Percentiles rank a stretch among this genome's conserved stretches.
These are phyloP conservation scores for Byssoonygena ceratinophila DNA, from an alignment of 2,329 filamentous ascomycete genomes.

Conservation along the genomic window DNA sequence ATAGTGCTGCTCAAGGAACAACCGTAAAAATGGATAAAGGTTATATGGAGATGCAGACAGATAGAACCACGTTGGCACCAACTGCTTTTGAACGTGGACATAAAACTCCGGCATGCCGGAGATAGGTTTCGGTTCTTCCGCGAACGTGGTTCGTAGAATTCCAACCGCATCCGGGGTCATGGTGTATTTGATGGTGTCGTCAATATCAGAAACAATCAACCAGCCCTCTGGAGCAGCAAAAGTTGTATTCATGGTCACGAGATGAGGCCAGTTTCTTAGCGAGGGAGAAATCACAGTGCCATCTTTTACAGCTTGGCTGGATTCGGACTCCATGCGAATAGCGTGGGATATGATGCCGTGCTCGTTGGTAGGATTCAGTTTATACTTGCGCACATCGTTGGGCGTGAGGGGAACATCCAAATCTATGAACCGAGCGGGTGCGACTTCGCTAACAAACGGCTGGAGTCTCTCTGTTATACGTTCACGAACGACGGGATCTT, in stretches of 20 bases:
- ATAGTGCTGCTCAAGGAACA: constrained; percentile 61
- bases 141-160: constrained; percentile 74
- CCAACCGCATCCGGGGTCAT: constrained; percentile 68
- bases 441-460: constrained; percentile 68
- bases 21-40: constrained; percentile 72
- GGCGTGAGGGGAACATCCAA: constrained; percentile 50
- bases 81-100: constrained; percentile 47
- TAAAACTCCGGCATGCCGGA: constrained; percentile 80
- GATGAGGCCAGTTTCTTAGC: constrained; percentile 21
- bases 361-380: constrained; percentile 57
- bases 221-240: constrained; percentile 70
- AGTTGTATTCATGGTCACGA: constrained; percentile 56
- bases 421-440: constrained; percentile 58
- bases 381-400: constrained; percentile 34
- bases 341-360: constrained; percentile 62
- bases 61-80: constrained; percentile 75
- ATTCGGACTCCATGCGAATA: constrained; percentile 35
- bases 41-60: constrained; percentile 91
- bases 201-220: constrained; percentile 79
- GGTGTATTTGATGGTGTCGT: constrained; percentile 92
- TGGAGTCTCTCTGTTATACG: constrained; percentile 48
- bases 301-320: constrained; percentile 32
- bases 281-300: constrained; percentile 40
- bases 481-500: constrained; percentile 49
- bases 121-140: constrained; percentile 60